Evolutionary conservation across 805 yeast genomes (phyloP), one percentile per base, ranked within the genome.

Genomic region (Candida taoyuanica): DNA sequence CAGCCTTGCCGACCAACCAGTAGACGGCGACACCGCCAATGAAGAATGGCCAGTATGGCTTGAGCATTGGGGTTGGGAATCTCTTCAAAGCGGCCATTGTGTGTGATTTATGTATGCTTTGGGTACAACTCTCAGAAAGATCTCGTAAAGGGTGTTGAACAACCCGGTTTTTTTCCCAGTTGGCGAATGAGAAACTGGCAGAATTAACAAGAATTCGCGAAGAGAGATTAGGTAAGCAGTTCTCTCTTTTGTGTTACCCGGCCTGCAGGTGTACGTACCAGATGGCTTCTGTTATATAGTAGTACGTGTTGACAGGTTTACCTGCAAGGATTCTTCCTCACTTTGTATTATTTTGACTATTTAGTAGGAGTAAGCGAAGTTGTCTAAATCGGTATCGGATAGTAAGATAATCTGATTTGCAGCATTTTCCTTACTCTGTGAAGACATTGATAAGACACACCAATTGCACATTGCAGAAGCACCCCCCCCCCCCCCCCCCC

Each of bases 1-100:
- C 79, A 37, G 77, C 81, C 70, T 80, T 78, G 64, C 76, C 73
- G 56, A 85, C 70, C 52, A 79, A 72, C 70, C 69, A 81, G 73
- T 77, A 81, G 53, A 91, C 77, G 52, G 77, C 59, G 52, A 69
- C 82, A 72, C 91, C 88, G 61, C 93, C 94, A 59, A 75, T 78
- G 56, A 83, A 83, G 65, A 85, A 82, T 60, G 95, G 95, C 95
- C 95, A 86, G 75, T 74, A 78, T 62, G 78, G 76, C 67, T 83
- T 85, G 39, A 68, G 43, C 36, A 68, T 42, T 35, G 73, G 73
- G 30, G 72, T 65, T 30, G 69, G 59, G 53, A 61, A 68, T 60
- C 66, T 67, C 58, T 65, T 65, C 50, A 64, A 43, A 53, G 62
- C 56, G 31, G 57, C 56, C 59, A 52, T 54, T 47, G 37, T 52